These are phyloP conservation scores for Penicillium desertorum DNA, from an alignment of 495 filamentous ascomycete species.

Conservation along the genomic window DNA sequence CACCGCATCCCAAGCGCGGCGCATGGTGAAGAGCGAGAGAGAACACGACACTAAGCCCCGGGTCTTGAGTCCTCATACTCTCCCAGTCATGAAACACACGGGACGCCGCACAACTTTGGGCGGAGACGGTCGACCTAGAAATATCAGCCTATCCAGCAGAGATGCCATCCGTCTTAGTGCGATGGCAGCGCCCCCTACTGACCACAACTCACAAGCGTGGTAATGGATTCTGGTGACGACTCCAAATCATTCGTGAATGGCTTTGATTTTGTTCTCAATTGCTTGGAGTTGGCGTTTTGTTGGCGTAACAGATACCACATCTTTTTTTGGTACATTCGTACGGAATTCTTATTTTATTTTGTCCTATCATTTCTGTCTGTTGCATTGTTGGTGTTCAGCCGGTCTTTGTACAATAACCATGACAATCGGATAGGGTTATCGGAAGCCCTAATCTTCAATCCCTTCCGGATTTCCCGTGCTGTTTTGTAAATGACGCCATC, in stretches of 20 bases:
- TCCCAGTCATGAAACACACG: constrained; percentile 63
- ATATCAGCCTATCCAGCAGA: constrained; percentile 42
- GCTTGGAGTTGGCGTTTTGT: constrained; percentile 33
- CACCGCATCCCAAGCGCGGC: constrained; percentile 65
- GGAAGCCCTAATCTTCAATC: constrained; percentile 1
- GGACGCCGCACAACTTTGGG: constrained; percentile 52
- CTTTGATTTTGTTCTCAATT: constrained; percentile 18
- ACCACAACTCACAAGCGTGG: constrained; percentile 16
- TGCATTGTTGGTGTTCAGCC: background rate
- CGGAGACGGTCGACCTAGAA: constrained; percentile 49
- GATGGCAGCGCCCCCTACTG: constrained; percentile 31
- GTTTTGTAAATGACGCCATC: constrained; percentile 27
- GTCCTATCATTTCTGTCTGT: constrained; percentile 14
- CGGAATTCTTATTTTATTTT: constrained; percentile 9
- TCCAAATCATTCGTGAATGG: constrained; percentile 15
- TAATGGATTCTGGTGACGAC: constrained; percentile 20
- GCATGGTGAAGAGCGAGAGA: constrained; percentile 69
- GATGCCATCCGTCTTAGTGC: constrained; percentile 49
- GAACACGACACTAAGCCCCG: constrained; percentile 53
- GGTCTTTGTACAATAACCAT: constrained; percentile 10
- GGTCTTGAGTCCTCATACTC: constrained; percentile 63
- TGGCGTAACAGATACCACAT: constrained; percentile 41
- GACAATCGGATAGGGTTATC: background rate
- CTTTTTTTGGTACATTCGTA: constrained; percentile 17
- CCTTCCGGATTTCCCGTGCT: constrained; percentile 7